A percentile compares a stretch with the other conserved stretches of the same genome.
Evolutionary conservation across 331 rosid genomes (phyloP).

Genomic region (Phaseolus coccineus): DNA sequence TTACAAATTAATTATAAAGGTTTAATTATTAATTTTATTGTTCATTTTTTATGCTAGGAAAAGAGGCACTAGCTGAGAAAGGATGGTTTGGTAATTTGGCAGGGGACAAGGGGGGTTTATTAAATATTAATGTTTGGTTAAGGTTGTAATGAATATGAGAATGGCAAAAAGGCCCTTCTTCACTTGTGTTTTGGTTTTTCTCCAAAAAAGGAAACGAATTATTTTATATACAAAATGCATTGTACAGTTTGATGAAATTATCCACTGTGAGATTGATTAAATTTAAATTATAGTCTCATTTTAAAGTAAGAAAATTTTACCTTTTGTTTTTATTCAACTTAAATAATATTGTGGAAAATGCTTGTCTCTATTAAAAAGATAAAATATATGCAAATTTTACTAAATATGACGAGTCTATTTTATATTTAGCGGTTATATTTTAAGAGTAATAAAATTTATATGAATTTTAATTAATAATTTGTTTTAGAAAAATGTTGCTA

Average conservation of each 20-base stretch:
- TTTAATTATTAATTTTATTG: background rate
- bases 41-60: conserved; percentile 16
- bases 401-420: too few relatives aligned
- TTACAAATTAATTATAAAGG: background rate
- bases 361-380: too few relatives aligned
- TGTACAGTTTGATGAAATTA: background rate
- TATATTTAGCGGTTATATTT: too few relatives aligned
- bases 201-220: background rate
- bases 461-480: too few relatives aligned
- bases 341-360: too few relatives aligned
- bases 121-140: conserved; percentile 16
- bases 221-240: background rate
- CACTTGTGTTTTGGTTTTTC: background rate
- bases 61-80: conserved; percentile 29
- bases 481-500: too few relatives aligned
- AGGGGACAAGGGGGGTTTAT: conserved; percentile 1
- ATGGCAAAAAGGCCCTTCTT: conserved; percentile 23
- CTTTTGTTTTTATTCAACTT: too few relatives aligned
- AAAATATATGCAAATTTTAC: too few relatives aligned
- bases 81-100: conserved; percentile 43
- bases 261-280: too few relatives aligned
- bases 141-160: conserved; percentile 34
- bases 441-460: too few relatives aligned
- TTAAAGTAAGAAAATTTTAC: too few relatives aligned
- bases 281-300: too few relatives aligned